Evolutionary conservation across 2,329 filamentous ascomycete genomes (phyloP).

Genomic region (Hypoxylon sp.): DNA sequence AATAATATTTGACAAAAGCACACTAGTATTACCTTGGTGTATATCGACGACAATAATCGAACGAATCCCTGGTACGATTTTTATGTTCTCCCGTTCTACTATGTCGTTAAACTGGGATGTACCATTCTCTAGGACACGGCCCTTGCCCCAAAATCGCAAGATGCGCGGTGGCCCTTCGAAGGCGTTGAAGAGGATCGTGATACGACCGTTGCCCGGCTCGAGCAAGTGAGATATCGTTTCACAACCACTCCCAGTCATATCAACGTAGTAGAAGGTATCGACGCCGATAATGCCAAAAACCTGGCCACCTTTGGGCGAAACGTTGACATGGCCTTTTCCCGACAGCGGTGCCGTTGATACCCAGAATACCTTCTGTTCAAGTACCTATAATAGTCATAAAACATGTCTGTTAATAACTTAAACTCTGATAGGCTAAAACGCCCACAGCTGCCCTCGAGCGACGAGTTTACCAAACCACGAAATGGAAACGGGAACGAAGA

Average conservation of each 20-base stretch:
- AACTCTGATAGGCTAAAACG: not conserved
- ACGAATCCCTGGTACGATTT: slow-evolving; percentile 50
- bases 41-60: slow-evolving; percentile 57
- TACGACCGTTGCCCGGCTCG: slow-evolving; percentile 75
- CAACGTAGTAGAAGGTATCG: slow-evolving; percentile 69
- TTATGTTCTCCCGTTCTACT: slow-evolving; percentile 49
- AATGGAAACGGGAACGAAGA: not conserved
- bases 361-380: slow-evolving; percentile 79
- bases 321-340: slow-evolving; percentile 76
- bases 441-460: not conserved
- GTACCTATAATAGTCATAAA: slow-evolving; percentile 64
- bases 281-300: slow-evolving; percentile 54
- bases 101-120: slow-evolving; percentile 53
- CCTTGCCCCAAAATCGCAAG: slow-evolving; percentile 56
- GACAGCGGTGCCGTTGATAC: slow-evolving; percentile 77
- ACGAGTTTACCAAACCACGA: not conserved
- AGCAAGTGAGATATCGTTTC: slow-evolving; percentile 83
- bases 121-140: slow-evolving; percentile 55
- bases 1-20: not conserved
- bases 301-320: slow-evolving; percentile 80
- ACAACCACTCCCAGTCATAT: slow-evolving; percentile 79
- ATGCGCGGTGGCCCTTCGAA: slow-evolving; percentile 58
- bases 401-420: not conserved
- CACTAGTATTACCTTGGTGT: slow-evolving; percentile 49
- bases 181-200: slow-evolving; percentile 78